Conservation (phyloP, 495 filamentous ascomycete species). For the Tuber indicum region DNA sequence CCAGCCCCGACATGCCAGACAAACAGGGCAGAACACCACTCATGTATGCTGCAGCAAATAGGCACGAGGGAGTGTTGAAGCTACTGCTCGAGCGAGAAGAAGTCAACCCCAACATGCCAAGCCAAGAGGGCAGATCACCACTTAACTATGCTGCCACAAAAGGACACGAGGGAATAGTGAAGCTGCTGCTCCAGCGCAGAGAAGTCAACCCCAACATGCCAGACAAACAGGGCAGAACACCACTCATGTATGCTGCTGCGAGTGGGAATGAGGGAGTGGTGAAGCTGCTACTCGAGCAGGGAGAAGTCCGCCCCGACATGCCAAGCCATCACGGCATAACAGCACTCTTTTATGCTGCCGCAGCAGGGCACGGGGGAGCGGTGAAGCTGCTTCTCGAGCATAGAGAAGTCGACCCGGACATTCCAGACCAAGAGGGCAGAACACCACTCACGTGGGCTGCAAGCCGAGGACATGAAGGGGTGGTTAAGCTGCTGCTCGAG, state of each 20-base stretch:
- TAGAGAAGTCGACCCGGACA: constrained; percentile 8
- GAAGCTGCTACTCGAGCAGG: no score
- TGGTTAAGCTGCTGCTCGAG: constrained; percentile 37
- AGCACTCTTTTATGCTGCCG: constrained; percentile 40
- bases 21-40: constrained; percentile 34
- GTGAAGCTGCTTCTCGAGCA: constrained; percentile 35
- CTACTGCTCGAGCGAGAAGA: constrained; percentile 33
- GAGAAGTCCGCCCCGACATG: no score
- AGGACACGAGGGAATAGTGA: no score
- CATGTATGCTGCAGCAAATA: constrained; percentile 38
- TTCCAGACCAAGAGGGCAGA: no score
- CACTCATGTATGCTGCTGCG: no score
- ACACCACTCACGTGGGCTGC: constrained; percentile 33
- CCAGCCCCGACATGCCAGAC: not conserved
- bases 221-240: no score
- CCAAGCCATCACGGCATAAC: constrained; percentile 16
- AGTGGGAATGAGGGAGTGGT: no score
- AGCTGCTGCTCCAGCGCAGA: no score
- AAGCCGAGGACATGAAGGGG: constrained; percentile 30
- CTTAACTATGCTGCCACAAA: no score
- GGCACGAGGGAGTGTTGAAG: constrained; percentile 32
- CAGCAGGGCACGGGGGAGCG: constrained; percentile 32
- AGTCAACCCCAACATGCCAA: no score
- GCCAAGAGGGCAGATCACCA: no score
- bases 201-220: no score